Evolutionary conservation across 164 flowering plant genomes (phyloP).

Genomic region (Litsea cubeba): DNA sequence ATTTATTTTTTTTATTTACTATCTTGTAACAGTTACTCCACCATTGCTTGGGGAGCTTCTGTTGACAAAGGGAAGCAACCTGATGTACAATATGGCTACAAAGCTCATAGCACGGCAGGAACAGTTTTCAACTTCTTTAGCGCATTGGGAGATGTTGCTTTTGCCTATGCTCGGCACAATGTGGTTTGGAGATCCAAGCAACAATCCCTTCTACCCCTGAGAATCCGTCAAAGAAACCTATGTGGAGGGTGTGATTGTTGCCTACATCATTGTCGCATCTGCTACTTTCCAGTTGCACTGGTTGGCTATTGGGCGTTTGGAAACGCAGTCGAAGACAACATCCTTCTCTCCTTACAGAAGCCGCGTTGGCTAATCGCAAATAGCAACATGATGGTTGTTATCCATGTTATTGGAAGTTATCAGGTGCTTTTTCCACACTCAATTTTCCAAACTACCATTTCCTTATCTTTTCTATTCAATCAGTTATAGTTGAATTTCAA

Average conservation of each 20-base stretch:
- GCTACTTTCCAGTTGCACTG: conserved; percentile 54
- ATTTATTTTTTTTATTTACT: neutral
- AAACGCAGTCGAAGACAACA: conserved; percentile 44
- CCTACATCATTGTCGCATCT: conserved; percentile 43
- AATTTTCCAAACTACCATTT: neutral
- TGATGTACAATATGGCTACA: conserved; percentile 34
- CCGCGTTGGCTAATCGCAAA: conserved; percentile 55
- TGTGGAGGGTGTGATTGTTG: conserved; percentile 62
- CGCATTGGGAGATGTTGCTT: conserved; percentile 57
- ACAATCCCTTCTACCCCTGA: conserved; percentile 65
- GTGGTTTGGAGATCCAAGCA: conserved; percentile 74
- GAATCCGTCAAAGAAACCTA: conserved; percentile 55
- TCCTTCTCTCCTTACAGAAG: conserved; percentile 41
- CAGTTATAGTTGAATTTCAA: neutral
- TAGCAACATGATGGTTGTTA: conserved; percentile 61
- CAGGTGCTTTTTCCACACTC: conserved; percentile 30
- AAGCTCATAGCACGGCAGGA: conserved; percentile 21
- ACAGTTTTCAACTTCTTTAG: conserved; percentile 39
- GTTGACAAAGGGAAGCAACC: conserved; percentile 34
- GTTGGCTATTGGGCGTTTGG: conserved; percentile 52
- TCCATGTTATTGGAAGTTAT: conserved; percentile 57
- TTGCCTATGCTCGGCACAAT: conserved; percentile 69
- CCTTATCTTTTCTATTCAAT: neutral
- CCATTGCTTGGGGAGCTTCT: conserved; percentile 53
- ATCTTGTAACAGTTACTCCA: conserved; percentile 38